Conservation (phyloP, 2,329 filamentous ascomycete species). For the Pseudophaeomoniella oleicola region DNA sequence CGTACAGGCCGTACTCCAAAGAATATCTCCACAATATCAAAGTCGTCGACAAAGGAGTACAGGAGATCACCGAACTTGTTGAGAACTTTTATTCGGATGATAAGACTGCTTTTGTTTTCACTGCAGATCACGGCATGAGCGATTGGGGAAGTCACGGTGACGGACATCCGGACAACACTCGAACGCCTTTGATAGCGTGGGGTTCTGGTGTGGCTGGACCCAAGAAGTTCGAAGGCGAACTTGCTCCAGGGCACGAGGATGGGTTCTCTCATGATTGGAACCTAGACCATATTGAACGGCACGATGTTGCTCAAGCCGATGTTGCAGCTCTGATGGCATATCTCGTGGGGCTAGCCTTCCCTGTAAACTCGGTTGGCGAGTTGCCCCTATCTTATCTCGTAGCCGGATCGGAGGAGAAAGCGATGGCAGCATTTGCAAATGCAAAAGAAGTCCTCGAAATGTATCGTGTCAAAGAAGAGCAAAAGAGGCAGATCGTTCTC, state of each 20-base stretch:
- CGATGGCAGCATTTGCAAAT: slow-evolving; percentile 71
- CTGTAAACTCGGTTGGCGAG: slow-evolving; percentile 91
- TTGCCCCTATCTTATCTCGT: slow-evolving; percentile 72
- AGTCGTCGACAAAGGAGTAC: slow-evolving; percentile 78
- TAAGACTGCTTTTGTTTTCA: slow-evolving; percentile 90
- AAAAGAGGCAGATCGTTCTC: slow-evolving; percentile 62
- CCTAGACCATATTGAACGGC: slow-evolving; percentile 62
- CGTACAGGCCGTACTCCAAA: slow-evolving; percentile 77
- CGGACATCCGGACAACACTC: slow-evolving; percentile 91
- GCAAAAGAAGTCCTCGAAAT: slow-evolving; percentile 81
- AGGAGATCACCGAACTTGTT: slow-evolving; percentile 67
- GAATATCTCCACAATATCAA: slow-evolving; percentile 94
- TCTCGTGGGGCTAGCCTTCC: slow-evolving; percentile 72
- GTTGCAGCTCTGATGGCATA: slow-evolving; percentile 93
- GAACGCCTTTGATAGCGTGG: slow-evolving; percentile 86
- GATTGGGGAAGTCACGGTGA: slow-evolving; percentile 99
- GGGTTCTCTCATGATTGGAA: slow-evolving; percentile 79
- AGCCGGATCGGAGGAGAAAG: slow-evolving; percentile 59
- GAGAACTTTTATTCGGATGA: slow-evolving; percentile 76
- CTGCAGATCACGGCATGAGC: slow-evolving; percentile 97
- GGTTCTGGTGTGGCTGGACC: slow-evolving; percentile 79
- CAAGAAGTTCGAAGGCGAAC: slow-evolving; percentile 34
- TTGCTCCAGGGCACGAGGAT: slow-evolving; percentile 74
- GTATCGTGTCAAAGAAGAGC: slow-evolving; percentile 84
- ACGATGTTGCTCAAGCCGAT: slow-evolving; percentile 90